These are phyloP conservation scores for Umbellularia californica DNA, from an alignment of 164 flowering plant species.

Conservation along the genomic window DNA sequence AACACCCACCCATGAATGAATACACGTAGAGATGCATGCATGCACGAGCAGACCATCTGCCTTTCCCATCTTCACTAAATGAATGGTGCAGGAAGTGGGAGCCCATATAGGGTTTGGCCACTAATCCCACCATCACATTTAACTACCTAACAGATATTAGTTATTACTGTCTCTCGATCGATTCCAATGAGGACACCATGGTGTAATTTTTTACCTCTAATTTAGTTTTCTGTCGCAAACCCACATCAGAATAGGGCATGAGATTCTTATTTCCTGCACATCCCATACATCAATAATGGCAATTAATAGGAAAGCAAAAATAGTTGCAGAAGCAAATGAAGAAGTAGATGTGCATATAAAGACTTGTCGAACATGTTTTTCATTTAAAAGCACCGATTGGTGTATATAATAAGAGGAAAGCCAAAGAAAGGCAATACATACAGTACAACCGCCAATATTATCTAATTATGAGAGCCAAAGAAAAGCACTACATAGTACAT, in stretches of 20 bases:
- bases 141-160: slow-evolving; percentile 7
- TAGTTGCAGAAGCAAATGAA: background rate
- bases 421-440: slow-evolving; percentile 9
- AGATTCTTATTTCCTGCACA: slow-evolving; percentile 7
- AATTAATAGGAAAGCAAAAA: background rate
- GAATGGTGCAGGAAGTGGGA: slow-evolving; percentile 9
- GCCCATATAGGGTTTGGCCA: slow-evolving; percentile 3
- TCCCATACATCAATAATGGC: slow-evolving; percentile 5
- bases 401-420: slow-evolving; percentile 8
- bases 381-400: slow-evolving; percentile 1
- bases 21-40: slow-evolving; percentile 8
- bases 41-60: slow-evolving; percentile 19
- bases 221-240: slow-evolving; percentile 6
- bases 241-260: slow-evolving; percentile 2
- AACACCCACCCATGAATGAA: background rate
- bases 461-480: slow-evolving; percentile 5
- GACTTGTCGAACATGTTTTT: background rate
- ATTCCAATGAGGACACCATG: slow-evolving; percentile 4
- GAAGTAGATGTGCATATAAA: background rate
- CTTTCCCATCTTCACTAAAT: slow-evolving; percentile 17
- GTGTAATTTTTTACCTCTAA: slow-evolving; percentile 15
- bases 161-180: background rate
- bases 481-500: slow-evolving; percentile 12
- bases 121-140: slow-evolving; percentile 9
- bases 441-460: slow-evolving; percentile 6